Base-by-base conservation (phyloP, 257 asterid species). In the Solanum microdontum region DNA sequence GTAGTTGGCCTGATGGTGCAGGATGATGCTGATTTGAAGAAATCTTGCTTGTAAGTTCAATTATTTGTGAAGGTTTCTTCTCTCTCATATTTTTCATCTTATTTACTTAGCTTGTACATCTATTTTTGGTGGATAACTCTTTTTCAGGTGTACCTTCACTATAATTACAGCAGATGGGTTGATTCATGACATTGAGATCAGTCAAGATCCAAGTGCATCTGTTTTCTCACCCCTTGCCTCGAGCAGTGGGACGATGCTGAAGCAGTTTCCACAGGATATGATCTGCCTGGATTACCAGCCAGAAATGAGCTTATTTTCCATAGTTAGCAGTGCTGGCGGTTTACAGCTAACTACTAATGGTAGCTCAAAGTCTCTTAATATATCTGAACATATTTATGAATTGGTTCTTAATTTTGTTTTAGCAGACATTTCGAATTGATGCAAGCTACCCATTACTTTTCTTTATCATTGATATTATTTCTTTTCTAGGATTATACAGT, bases 251-350 rank as follows among this genome's bases (percentile, higher is more conserved):
- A 89, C 89, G 24, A 80, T 91, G 91, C 92, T 89, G 83, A 92
- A 91, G 91, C 91, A 93, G 86, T 85, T 90, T 86, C 95, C 95
- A 87, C 91, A 83, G 73, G 92, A 95, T 84, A 89, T 94, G 89
- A 88, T 92, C 90, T 97, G 98, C 94, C 88, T 94, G 94, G 98
- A 97, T 94, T 94, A 94, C 91, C 93, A 92, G 91, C 92, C 92
- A 36, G 83, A 86, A 89, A 93, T 89, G 76, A 91, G 92, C 74
- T 88, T 96, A 88, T 91, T 93, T 90, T 95, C 93, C 86, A 62
- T 92, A 39, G 91, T 94, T 92, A 90, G 94, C 91, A 70, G 90
- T 88, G 91, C 90, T 92, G 93, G 89, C 86, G 92, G 92, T 85
- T 85, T 36, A 66, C 90, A 91, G 70, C 86, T 91, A 84, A 79